Percentiles rank a stretch among this genome's conserved stretches.
Evolutionary conservation across 495 filamentous ascomycete species (phyloP).

Genomic region (Extremus antarcticus): DNA sequence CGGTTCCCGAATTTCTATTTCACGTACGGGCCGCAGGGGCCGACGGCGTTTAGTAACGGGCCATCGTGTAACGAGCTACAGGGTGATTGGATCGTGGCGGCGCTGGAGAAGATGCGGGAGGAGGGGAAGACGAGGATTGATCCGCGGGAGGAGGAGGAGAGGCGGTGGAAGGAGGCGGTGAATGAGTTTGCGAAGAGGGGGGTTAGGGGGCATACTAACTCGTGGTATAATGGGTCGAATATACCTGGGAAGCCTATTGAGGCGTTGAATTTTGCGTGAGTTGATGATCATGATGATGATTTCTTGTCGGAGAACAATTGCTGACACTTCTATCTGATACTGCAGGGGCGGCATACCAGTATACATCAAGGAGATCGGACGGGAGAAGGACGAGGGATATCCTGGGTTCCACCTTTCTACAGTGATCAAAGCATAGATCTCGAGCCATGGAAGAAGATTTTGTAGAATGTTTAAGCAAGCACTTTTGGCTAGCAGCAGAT

Average conservation of each 20-base stretch:
- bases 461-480: too few species aligned
- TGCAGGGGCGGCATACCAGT: constrained; percentile 15
- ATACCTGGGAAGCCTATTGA: neutral
- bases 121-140: constrained; percentile 32
- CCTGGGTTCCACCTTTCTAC: neutral
- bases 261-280: neutral
- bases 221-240: constrained; percentile 13
- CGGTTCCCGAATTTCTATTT: constrained; percentile 45
- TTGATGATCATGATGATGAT: neutral
- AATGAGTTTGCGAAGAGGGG: constrained; percentile 1
- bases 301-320: too few species aligned
- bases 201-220: constrained; percentile 9
- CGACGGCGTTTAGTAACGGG: constrained; percentile 42
- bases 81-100: constrained; percentile 41
- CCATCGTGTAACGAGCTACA: constrained; percentile 43
- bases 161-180: constrained; percentile 33
- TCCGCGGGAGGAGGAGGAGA: constrained; percentile 29
- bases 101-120: constrained; percentile 32
- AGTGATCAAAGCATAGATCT: too few species aligned
- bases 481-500: too few species aligned
- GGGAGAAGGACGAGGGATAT: constrained; percentile 1
- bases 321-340: neutral
- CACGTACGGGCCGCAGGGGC: constrained; percentile 39
- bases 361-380: constrained; percentile 10
- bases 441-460: too few species aligned